These are phyloP conservation scores for Lactarius indigo DNA, from an alignment of 768 basidiomycete species.

Conservation along the genomic window DNA sequence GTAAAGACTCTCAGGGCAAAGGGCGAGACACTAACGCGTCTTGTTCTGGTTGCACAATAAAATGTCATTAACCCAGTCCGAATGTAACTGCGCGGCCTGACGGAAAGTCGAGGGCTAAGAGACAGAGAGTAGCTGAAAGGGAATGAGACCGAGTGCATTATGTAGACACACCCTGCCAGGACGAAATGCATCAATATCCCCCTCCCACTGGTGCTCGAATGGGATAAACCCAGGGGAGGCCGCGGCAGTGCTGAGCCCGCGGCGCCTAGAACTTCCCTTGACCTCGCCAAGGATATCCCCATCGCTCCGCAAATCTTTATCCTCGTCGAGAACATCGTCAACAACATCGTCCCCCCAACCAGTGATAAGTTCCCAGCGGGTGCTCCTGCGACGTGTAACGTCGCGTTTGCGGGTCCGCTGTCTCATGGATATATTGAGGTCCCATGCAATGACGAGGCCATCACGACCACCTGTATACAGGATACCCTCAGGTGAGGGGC, in stretches of 20 bases:
- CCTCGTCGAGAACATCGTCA: slow-evolving; percentile 64
- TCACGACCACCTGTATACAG: slow-evolving; percentile 89
- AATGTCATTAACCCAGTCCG: slow-evolving; percentile 97
- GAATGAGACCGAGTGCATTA: not conserved
- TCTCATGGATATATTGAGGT: slow-evolving; percentile 66
- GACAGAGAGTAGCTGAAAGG: not conserved
- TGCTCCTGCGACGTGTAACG: slow-evolving; percentile 28
- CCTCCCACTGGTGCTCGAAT: slow-evolving; percentile 77
- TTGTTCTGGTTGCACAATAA: slow-evolving; percentile 89
- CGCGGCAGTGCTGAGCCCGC: slow-evolving; percentile 34
- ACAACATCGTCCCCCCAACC: slow-evolving; percentile 74
- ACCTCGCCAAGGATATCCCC: slow-evolving; percentile 80
- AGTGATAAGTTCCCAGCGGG: slow-evolving; percentile 77
- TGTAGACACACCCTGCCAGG: slow-evolving; percentile 45
- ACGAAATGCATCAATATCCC: slow-evolving; percentile 52
- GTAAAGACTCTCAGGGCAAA: not conserved
- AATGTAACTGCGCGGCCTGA: slow-evolving; percentile 85
- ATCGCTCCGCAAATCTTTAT: slow-evolving; percentile 58
- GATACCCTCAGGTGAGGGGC: slow-evolving; percentile 73
- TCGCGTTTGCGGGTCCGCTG: slow-evolving; percentile 37
- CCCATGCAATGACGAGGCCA: slow-evolving; percentile 86
- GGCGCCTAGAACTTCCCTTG: slow-evolving; percentile 35
- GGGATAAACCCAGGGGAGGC: slow-evolving; percentile 39
- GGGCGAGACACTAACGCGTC: slow-evolving; percentile 50
- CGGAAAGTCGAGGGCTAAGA: slow-evolving; percentile 63